phyloP scores from a whole-genome alignment of 2,329 filamentous ascomycete genomes.

The Xylaria sp. region DNA sequence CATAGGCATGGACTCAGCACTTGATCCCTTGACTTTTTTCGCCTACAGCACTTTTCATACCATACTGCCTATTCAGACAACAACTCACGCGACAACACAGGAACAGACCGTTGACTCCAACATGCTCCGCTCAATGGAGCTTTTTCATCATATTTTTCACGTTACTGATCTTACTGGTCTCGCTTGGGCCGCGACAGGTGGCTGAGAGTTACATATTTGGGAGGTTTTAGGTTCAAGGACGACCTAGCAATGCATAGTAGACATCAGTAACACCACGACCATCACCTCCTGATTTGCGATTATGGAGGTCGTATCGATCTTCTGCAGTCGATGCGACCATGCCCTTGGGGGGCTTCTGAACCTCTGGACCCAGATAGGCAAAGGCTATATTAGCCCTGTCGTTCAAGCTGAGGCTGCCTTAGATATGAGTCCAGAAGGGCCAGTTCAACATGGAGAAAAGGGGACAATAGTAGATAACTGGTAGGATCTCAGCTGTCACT shows the following conservation, averaged over 20 bases:
- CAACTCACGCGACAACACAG: conserved; percentile 4
- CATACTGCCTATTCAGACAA: conserved; percentile 1
- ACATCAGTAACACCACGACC: neutral
- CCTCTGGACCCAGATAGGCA: conserved; percentile 54
- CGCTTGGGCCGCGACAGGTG: neutral
- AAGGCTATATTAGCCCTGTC: conserved; percentile 54
- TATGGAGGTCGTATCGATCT: conserved; percentile 53
- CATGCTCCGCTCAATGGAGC: conserved; percentile 7
- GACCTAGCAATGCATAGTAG: neutral
- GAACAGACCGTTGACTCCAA: conserved; percentile 16
- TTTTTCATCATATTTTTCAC: neutral
- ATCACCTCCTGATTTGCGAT: neutral
- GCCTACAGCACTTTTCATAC: neutral
- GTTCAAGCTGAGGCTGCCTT: conserved; percentile 41
- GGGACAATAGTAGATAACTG: conserved; percentile 54
- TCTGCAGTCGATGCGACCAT: conserved; percentile 48
- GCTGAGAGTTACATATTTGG: neutral
- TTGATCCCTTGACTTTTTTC: neutral
- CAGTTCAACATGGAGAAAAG: conserved; percentile 46
- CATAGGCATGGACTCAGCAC: no score
- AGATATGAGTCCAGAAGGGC: conserved; percentile 40
- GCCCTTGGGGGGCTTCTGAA: conserved; percentile 50
- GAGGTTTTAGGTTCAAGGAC: conserved; percentile 4
- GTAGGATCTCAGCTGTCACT: conserved; percentile 19
- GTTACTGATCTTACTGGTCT: neutral